Base-by-base conservation (phyloP, 2,329 filamentous ascomycete species). In the Pestalotiopsis sp. region DNA sequence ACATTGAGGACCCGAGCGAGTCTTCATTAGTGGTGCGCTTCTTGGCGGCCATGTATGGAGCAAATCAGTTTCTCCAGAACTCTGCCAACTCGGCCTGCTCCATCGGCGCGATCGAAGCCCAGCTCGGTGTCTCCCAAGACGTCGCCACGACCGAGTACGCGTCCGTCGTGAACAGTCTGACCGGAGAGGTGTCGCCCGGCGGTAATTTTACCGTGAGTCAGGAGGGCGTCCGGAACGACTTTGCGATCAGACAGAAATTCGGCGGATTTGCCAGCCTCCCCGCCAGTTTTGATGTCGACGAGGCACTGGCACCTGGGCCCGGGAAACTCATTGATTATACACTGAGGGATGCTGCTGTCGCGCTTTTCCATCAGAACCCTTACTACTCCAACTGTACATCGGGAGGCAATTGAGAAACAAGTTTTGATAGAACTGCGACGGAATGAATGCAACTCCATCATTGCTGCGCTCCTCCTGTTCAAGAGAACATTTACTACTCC, bases 271-370 rank as follows among this genome's bases (percentile, higher is more conserved):
- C 52, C 17, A 70, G 68, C 49, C 39, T 76, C 14, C 20, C 71
- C 17, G 66, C 57, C 25, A 70, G 64, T 27, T 77, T 75, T 64
- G 71, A 77, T 67, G 77, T 75, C 66, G 70, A 68, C 6, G 73
- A 68, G 66, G 76, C 74, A 1, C 72, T 75, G 38, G 62, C 58
- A 20, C 77, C 75, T 12, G 77, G 76, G 3, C 11, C 60, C 17
- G 75, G 74, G 1, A 72, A 76, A 67, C 69, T 78, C 61, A 76
- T 78, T 39, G 75, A 78, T 61, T 78, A 78, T 66, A 56, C 66
- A 1, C 23, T 78, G 4, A 67, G 75, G 52, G 73, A 77, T 65
- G 70, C 67, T 2, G 75, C 75, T 41, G 57, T 74, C 39, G 41
- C 11, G 3, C 38, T 65, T 36, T 65, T 31, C 27, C 57, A 31